Evolutionary conservation across 2,329 filamentous ascomycete species (phyloP), one percentile per base, ranked within the genome.

Genomic region (Phialemonium atrogriseum): DNA sequence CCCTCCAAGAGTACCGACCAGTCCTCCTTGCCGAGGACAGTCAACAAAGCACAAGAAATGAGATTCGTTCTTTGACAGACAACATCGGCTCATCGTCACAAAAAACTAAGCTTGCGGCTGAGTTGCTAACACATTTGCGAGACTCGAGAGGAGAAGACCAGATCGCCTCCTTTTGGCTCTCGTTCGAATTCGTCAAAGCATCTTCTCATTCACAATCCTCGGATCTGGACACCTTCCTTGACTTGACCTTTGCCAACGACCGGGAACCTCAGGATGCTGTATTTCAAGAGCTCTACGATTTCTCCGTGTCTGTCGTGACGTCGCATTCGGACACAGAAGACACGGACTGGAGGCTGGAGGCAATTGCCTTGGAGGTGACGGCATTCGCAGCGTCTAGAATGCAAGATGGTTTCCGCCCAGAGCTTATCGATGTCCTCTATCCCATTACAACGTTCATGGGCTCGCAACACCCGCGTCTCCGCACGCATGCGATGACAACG

Each of bases 381-480:
- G 80, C 87, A 1, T 73, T 89, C 34, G 80, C 86, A 39, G 84
- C 89, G 3, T 66, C 71, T 16, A 73, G 73, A 12, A 64, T 82
- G 22, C 70, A 75, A 13, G 51, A 68, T 31, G 71, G 73, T 0
- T 98, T 95, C 53, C 77, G 83, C 4, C 73, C 78, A 3, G 89
- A 96, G 50, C 69, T 98, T 8, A 85, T 95, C 30, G 91, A 98
- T 45, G 77, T 87, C 0, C 62, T 98, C 10, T 98, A 94, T 52
- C 88, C 91, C 0, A 69, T 94, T n/a, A 73, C 93, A 0, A 84
- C 91, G n/a, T 74, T 88, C 30, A 64, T 98, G 11, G 87, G 86
- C 4, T 88, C 86, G 4, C 62, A 69, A 1, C 75, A 78, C 21
- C 57, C 68, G 0, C 64, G 66, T 16, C 63, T 98, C 11, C 81